Evolutionary conservation across 139 green algal genomes (phyloP), one percentile per base, ranked within the genome.

Genomic region (Nannochloris sp.): DNA sequence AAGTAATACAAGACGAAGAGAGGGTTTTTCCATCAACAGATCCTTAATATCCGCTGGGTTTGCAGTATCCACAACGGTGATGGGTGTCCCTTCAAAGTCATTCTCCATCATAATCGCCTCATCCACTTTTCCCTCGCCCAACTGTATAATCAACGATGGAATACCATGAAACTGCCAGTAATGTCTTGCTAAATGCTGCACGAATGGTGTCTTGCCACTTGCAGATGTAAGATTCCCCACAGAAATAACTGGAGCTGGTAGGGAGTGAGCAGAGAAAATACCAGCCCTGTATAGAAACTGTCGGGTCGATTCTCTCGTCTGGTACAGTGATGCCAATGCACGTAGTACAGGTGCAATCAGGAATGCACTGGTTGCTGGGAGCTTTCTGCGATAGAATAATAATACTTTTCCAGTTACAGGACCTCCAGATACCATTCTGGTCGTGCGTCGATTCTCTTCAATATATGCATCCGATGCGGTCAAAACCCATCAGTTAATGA

Each of bases 131-230:
- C 71, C 71, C 30, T 59, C 44, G 10, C 71, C 71, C 3, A 61
- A 45, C 50, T 76, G 70, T 26, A 78, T 59, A n/a, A 78, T 61
- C 4, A 73, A 49, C 11, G 59, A 67, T 5, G 59, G 37, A 58
- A 73, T 45, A 28, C 50, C 40, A 63, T 78, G 71, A 14, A 4
- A 16, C 17, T 31, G 33, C 2, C 13, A 30, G 20, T 73, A 78
- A 59, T 73, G 66, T 25, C 65, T 53, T 4, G 71, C 66, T 28
- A 78, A 44, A 40, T 56, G 71, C 30, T 73, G 59, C 13, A 78
- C 71, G 61, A 70, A 73, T 0, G 71, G 71, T 2, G 71, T 78
- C 53, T 78, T 78, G 20, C 71, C 71, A 1, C 59, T 74, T 23
- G 64, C 71, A 12, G 57, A 53, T 4, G 65, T 73, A 3, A 78